Evolutionary conservation across 805 yeast species (phyloP), one percentile per base, ranked within the genome.

Genomic region (Metschnikowia hibisci): DNA sequence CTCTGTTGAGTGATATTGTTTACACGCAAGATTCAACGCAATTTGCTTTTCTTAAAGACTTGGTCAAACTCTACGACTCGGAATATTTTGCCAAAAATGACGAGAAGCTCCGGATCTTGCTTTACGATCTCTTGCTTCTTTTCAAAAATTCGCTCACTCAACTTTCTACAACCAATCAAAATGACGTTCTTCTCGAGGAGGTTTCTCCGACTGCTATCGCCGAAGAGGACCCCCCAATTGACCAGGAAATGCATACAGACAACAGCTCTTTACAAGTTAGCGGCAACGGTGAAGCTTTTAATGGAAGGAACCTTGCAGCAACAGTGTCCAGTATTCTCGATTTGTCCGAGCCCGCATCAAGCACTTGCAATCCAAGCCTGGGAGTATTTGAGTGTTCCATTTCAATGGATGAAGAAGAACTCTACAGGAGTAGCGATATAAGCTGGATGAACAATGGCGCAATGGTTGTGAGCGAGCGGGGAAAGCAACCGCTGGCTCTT

Each of bases 111-210:
- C 73, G 73, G 48, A 80, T 81, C 39, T 59, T 81, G 48, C 61
- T 81, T 1, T 80, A 81, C 55, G 87, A 82, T 54, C 69, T 81
- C 43, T 61, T 82, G 28, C 61, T 80, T 8, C 72, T 84, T 1
- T 63, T 80, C 53, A 81, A 80, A 55, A 57, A 59, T 6, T 55
- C 69, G 3, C 44, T 71, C 14, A 60, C 67, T 2, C 55, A 46
- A 16, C 34, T 38, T 2, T 33, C 48, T 9, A 39, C 51, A 2
- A 38, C 31, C 0, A 26, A 30, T 18, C 43, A 39, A 6, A 34
- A 22, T 23, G 56, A 50, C n/a, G 44, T 42, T 12, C 34, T 48
- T 13, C 41, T 44, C 22, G 30, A 29, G 30, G 47, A 42, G n/a
- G 26, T 28, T 4, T 23, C 35, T 6, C 39, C 35, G 2, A 34